Evolutionary conservation across 495 filamentous ascomycete genomes (phyloP).

Genomic region (Trichoderma orchidacearum): DNA sequence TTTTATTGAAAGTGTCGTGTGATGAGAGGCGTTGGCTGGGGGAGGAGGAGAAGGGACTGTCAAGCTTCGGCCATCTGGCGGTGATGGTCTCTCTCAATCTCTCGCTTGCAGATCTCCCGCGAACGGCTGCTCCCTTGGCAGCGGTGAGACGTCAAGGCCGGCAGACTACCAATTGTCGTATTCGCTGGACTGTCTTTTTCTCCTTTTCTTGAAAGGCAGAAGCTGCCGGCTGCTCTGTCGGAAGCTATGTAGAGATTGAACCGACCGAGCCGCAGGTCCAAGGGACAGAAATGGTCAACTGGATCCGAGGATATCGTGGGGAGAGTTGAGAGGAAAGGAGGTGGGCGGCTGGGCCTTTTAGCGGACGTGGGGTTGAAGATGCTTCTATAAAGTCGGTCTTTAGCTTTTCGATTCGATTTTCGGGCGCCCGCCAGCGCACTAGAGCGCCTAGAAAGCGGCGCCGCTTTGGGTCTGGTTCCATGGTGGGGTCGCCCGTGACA

Average conservation of each 20-base stretch:
- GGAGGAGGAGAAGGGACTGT: conserved; percentile 2
- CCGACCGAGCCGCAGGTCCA: no score
- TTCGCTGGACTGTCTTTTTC: no score
- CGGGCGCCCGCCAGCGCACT: no score
- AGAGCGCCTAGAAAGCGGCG: no score
- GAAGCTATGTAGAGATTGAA: no score
- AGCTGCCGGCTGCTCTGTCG: no score
- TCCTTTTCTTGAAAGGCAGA: no score
- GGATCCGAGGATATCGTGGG: no score
- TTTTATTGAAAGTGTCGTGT: background rate
- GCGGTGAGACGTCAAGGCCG: background rate
- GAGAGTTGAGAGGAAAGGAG: conserved; percentile 1
- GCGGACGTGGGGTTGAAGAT: conserved; percentile 1
- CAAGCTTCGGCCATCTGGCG: conserved; percentile 1
- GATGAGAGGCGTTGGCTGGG: background rate
- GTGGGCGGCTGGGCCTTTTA: background rate
- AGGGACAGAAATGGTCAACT: no score
- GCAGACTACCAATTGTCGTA: no score
- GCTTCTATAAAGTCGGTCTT: background rate
- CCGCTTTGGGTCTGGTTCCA: no score
- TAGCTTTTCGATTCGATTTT: background rate
- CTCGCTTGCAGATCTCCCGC: background rate
- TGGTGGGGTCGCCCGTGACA: no score
- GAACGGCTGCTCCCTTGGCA: background rate
- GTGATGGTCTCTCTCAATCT: background rate